Percentiles rank a stretch among this genome's conserved stretches.
phyloP scores from a whole-genome alignment of 805 yeast species.

The Wickerhamiella musiphila region DNA sequence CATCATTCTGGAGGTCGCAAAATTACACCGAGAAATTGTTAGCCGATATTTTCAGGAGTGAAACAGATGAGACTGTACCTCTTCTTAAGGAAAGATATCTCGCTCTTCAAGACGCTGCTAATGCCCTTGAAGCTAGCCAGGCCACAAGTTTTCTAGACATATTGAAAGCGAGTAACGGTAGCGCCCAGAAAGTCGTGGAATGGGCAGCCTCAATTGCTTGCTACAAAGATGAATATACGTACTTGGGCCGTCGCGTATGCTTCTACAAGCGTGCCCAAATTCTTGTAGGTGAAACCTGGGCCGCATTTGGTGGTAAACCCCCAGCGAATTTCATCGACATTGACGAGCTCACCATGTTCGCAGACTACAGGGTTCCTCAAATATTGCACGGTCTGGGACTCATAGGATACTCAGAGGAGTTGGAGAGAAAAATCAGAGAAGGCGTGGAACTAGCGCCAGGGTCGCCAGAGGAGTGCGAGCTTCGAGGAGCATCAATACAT shows the following conservation, averaged over 20 bases:
- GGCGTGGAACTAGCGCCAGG: conserved; percentile 18
- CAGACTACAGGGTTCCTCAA: conserved; percentile 31
- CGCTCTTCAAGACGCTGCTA: conserved; percentile 24
- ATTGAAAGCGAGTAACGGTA: conserved; percentile 14
- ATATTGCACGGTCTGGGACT: conserved; percentile 24
- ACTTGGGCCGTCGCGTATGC: conserved; percentile 18
- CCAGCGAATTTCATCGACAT: conserved; percentile 26
- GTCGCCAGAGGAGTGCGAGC: conserved; percentile 23
- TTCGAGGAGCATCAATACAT: conserved; percentile 27
- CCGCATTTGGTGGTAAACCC: conserved; percentile 24
- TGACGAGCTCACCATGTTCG: conserved; percentile 28
- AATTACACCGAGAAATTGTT: conserved; percentile 16
- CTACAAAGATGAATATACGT: conserved; percentile 21
- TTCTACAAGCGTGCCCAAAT: conserved; percentile 28
- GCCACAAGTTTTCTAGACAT: conserved; percentile 14
- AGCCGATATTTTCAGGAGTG: conserved; percentile 20
- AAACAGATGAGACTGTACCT: conserved; percentile 21
- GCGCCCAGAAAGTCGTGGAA: conserved; percentile 22
- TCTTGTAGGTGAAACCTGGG: conserved; percentile 28
- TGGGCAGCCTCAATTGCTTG: conserved; percentile 19
- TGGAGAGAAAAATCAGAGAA: conserved; percentile 12
- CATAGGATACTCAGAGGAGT: conserved; percentile 18
- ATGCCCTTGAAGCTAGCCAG: conserved; percentile 10
- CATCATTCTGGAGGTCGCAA: conserved; percentile 20
- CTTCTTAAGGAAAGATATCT: conserved; percentile 20